Base-by-base conservation (phyloP, 495 filamentous ascomycete genomes). In the Parathielavia hyrcaniae region DNA sequence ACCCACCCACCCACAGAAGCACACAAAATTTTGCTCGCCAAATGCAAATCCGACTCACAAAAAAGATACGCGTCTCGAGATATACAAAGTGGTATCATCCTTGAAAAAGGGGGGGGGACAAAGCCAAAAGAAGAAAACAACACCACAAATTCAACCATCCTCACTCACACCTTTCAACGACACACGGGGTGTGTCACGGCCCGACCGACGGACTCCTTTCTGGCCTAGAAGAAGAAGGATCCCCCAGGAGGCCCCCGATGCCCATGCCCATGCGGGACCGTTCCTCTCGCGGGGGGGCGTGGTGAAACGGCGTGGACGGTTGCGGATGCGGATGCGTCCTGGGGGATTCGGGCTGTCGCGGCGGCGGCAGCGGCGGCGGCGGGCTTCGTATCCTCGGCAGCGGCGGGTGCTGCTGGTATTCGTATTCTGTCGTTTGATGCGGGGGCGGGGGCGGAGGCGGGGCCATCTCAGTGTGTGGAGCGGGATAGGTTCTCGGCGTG, bases 221-320 rank as follows among this genome's bases (percentile, higher is more conserved):
- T 23, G 68, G 70, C 11, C 68, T 67, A 2, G n/a, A n/a, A n/a
- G n/a, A n/a, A n/a, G n/a, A n/a, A n/a, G 72, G 69, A 44, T 74
- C 75, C 34, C 80, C 77, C 40, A 83, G 72, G 38, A 83, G 67
- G 34, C 79, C 80, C 23, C 76, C 75, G 58, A 83, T 83, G 57
- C 80, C 80, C 34, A 83, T 83, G 57, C 80, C 80, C 34, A 83
- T 73, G 13, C 79, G 72, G 44, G 72, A 67, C 30, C 76, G 71
- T 45, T 79, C 77, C 50, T 78, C 77, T 63, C 74, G 75, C 20
- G 9, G 46, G 12, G 38, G 36, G n/a, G n/a, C n/a, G n/a, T n/a
- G n/a, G 1, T 16, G 41, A 32, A 19, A 44, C 14, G 7, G 46
- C 0, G 23, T 48, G 12, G 16, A 38, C 36, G 20, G 23, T n/a